Base-by-base conservation (phyloP, 1,139 yeast species). In the Nakaseomyces kungkrabaensis region DNA sequence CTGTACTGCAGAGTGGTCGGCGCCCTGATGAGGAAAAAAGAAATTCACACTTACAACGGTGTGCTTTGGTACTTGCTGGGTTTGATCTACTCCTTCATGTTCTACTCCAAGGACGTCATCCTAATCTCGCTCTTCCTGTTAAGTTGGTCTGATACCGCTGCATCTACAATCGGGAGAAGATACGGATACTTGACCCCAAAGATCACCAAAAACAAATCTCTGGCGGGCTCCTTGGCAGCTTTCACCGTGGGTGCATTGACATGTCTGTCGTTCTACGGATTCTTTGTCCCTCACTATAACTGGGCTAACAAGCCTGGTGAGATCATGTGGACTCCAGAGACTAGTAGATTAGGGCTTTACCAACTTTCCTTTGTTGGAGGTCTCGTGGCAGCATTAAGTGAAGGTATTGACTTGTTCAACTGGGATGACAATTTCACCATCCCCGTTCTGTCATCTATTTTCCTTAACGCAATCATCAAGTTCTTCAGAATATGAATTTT, bases 141-240 rank as follows among this genome's bases (percentile, higher is more conserved):
- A 56, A 85, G 96, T 63, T 92, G 97, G 97, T 90, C 96, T 9
- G 98, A 92, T 65, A 89, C 97, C 8, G 94, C 97, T 5, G 98
- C 98, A 2, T 87, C 97, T 3, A 87, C 97, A 1, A 68, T 90
- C 61, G 98, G 97, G 25, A 76, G 97, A 57, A 77, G 76, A 48
- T 88, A 72, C 66, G 97, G 97, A 6, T 76, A 85, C 59, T 75
- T 85, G 58, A 88, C 97, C 5, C 96, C 96, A 42, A 81, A 82
- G 62, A 68, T 90, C 37, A 75, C 84, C 8, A 71, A 76, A 51
- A 79, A 81, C 52, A 92, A 92, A 67, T 85, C 95, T 1, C 71
- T 92, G 47, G 96, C 97, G 1, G 98, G 98, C 0, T 81, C 90
- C 2, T 49, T 81, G 29, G 97, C 96, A 13, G 95, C 97, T 11